A percentile compares a stretch with the other conserved stretches of the same genome.
phyloP scores from a whole-genome alignment of 202 grass and related monocot genomes.

The Dendrocalamus latiflorus region DNA sequence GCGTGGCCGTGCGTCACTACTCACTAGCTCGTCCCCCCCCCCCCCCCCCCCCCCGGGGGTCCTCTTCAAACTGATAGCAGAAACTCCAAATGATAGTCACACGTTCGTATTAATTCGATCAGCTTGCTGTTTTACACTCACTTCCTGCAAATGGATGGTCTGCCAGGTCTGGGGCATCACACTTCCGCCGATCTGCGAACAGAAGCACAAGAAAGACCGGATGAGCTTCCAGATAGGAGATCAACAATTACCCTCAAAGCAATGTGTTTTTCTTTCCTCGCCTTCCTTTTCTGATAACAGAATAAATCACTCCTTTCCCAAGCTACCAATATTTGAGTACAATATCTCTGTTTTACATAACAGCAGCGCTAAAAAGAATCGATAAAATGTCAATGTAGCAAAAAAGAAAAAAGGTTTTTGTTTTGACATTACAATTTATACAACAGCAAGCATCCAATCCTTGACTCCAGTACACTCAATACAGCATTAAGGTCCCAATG shows the following conservation, averaged over 20 bases:
- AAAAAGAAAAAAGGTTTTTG: not conserved
- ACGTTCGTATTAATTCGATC: not conserved
- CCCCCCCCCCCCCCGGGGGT: no score
- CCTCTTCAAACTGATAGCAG: not conserved
- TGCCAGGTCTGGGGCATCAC: not conserved
- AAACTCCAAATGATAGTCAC: not conserved
- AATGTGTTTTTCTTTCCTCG: no score
- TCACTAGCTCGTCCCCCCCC: no score
- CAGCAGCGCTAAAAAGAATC: slow-evolving; percentile 42
- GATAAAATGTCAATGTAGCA: slow-evolving; percentile 18
- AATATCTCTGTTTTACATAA: slow-evolving; percentile 33
- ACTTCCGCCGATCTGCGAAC: not conserved
- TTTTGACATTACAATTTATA: slow-evolving; percentile 51
- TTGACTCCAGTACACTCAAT: not conserved
- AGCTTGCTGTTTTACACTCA: not conserved
- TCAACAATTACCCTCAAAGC: no score
- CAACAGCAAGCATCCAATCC: slow-evolving; percentile 52
- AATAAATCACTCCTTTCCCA: slow-evolving; percentile 18
- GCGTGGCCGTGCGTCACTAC: no score
- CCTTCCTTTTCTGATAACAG: not conserved
- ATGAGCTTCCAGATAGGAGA: no score
- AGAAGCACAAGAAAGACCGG: not conserved
- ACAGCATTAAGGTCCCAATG: slow-evolving; percentile 12
- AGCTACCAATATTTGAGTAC: slow-evolving; percentile 28
- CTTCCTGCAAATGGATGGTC: not conserved